Base-by-base conservation (phyloP, 164 flowering plant species). In the Pachysandra terminalis region DNA sequence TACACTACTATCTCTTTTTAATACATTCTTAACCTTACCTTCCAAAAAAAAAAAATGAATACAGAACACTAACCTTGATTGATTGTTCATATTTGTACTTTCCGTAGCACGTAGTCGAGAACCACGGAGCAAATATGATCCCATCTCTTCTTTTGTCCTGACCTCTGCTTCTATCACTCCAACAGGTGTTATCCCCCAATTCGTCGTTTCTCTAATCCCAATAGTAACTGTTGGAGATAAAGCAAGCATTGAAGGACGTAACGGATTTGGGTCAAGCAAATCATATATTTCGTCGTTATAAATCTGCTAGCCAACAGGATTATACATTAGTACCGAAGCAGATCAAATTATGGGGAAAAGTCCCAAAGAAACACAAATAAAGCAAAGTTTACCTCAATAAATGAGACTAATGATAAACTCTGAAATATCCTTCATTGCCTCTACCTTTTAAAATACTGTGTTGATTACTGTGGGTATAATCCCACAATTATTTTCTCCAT, bases 211-310 rank as follows among this genome's bases (percentile, higher is more conserved):
- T 65, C 99, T 82, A 49, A 96, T 96, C 61, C 93, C 98, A 56
- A 96, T 93, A 1, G 99, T 97, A 77, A 75, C 83, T 82, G 88
- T 85, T 19, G 87, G 73, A 51, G 88, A 89, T 12, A 69, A 81
- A 19, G 80, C 62, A 6, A 80, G 65, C 82, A 72, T 87, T 0
- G 76, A 54, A n/a, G 68, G 49, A 27, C 64, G 48, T 0, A 72
- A 12, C 12, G 81, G 66, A 67, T 68, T 83, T 22, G 81, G 69
- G 65, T 91, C 98, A 41, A 96, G 84, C 62, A 96, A 73, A 76
- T 96, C 98, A 73, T 79, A 88, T 0, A 96, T 98, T 70, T 96
- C 98, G 76, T 96, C 99, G 75, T 96, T 93, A 64, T 93, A 93
- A 68, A 96, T 93, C 99, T 96, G 85, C 45, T 35, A 63, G 25